Evolutionary conservation across 257 asterid genomes (phyloP), one percentile per base, ranked within the genome.

Genomic region (Henckelia pumila): DNA sequence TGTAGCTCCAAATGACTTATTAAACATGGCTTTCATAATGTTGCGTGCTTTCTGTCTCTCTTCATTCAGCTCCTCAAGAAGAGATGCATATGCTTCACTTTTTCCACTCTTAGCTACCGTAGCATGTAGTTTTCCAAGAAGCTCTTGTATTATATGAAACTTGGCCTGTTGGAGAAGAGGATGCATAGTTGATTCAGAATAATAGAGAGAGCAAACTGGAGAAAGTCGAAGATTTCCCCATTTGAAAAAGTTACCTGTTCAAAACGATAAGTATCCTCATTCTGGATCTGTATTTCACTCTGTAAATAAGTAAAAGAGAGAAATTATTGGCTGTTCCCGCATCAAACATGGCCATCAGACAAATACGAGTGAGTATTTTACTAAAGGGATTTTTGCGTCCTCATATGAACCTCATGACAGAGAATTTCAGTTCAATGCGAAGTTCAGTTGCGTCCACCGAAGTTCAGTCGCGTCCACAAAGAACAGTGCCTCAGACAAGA

Each of bases 251-350:
- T 76, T 88, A 92, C 97, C 99, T 93, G 97, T 78, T 90, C 99
- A 67, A 84, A 86, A 50, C 95, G 96, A 71, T 91, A 94, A 55
- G 73, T 70, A 61, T 94, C 94, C 76, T 82, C 90, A 73, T 94
- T 94, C 82, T 94, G 97, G 76, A 87, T 88, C 77, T 10, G 73
- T 70, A 93, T 93, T 86, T 93, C 99, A 81, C 86, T 86, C 99
- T 93, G 97, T 63, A 81, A 71, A 69, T 70, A 78, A 76, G 59
- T 11, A 58, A 63, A 67, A 71, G 33, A 74, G 21, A 9, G 65
- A 68, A 14, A 66, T 58, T 24, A 67, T 20, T 40, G 44, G 9
- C 20, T 44, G 20, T 26, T 53, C 67, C 53, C 29, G 37, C 29
- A 33, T 20, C 11, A 61, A 66, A 61, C 22, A 66, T 23, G 50